Percentiles rank a stretch among this genome's conserved stretches.
Conservation (phyloP, 1,284 basidiomycete genomes). For the Sanghuangporus weigelae region DNA sequence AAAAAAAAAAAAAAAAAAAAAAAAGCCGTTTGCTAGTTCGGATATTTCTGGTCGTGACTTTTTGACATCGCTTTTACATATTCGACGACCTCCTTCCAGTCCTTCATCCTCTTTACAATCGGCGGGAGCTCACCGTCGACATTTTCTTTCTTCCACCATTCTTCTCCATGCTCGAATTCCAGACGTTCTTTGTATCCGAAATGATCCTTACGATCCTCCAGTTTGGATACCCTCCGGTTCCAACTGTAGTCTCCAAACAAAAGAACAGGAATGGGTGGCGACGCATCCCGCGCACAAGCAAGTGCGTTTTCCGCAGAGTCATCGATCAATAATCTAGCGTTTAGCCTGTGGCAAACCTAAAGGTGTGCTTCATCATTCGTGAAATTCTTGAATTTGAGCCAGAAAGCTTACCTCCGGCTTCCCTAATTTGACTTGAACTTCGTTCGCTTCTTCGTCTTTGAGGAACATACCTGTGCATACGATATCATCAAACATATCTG, state of each 20-base stretch:
- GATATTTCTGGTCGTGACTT: not conserved
- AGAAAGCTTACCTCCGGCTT: conserved; percentile 55
- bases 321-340: conserved; percentile 66
- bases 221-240: conserved; percentile 52
- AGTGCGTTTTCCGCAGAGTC: conserved; percentile 77
- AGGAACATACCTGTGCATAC: conserved; percentile 74
- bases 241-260: conserved; percentile 77
- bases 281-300: conserved; percentile 40
- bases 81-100: conserved; percentile 51
- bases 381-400: not conserved
- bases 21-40: conserved; percentile 10
- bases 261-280: conserved; percentile 47
- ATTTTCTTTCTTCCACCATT: conserved; percentile 56
- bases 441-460: conserved; percentile 37
- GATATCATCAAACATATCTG: conserved; percentile 59
- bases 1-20: too few species aligned
- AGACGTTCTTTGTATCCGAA: conserved; percentile 56
- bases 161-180: conserved; percentile 39
- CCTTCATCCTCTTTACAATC: conserved; percentile 44
- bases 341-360: conserved; percentile 59
- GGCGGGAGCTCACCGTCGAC: conserved; percentile 34
- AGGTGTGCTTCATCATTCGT: not conserved
- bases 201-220: conserved; percentile 43
- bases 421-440: conserved; percentile 53
- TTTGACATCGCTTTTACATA: conserved; percentile 34